Evolutionary conservation across 192 early-diverging fungal genomes (phyloP).

Genomic region (Coemansia furcata): DNA sequence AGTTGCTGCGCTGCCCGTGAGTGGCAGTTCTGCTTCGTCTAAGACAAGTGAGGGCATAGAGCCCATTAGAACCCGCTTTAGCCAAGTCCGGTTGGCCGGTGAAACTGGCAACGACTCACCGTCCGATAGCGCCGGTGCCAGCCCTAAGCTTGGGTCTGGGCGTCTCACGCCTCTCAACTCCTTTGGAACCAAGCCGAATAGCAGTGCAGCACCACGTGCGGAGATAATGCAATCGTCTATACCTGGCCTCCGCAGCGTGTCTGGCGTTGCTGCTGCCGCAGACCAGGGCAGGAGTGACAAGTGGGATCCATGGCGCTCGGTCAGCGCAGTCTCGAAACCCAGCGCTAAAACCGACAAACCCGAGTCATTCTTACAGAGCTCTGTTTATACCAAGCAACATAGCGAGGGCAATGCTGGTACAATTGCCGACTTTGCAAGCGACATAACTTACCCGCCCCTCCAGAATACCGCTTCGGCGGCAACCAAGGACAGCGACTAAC

Average conservation of each 20-base stretch:
- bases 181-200: background rate
- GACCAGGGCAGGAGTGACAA: conserved; percentile 9
- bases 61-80: conserved; percentile 18
- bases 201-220: background rate
- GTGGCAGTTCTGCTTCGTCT: background rate
- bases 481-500: background rate
- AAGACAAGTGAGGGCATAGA: background rate
- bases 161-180: background rate
- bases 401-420: conserved; percentile 12
- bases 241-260: conserved; percentile 34
- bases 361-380: conserved; percentile 38
- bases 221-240: conserved; percentile 31
- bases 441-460: conserved; percentile 49
- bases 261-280: background rate
- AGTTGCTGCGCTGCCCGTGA: background rate
- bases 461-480: conserved; percentile 16
- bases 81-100: conserved; percentile 23
- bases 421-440: conserved; percentile 38
- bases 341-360: conserved; percentile 9
- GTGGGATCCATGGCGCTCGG: conserved; percentile 50
- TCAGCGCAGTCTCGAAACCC: conserved; percentile 22
- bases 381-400: conserved; percentile 23
- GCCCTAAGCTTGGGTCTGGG: background rate
- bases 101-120: conserved; percentile 32
- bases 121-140: background rate